Conservation (phyloP, 768 basidiomycete species). For the Podaxis carcinomalis region DNA sequence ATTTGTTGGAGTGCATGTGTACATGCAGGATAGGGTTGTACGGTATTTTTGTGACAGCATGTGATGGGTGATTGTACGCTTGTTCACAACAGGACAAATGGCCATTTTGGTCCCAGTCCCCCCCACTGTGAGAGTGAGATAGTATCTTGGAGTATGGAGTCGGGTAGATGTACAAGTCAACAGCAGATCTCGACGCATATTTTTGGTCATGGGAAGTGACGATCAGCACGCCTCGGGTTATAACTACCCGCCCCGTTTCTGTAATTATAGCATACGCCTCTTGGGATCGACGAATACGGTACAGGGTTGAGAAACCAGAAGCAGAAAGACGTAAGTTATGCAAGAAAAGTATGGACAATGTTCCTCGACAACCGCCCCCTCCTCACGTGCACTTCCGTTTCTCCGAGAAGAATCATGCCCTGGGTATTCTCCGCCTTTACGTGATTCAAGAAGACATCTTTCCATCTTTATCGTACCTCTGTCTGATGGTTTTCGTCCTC, state of each 20-base stretch:
- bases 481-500: not conserved
- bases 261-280: not conserved
- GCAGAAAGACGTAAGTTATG: not conserved
- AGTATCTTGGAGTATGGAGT: not conserved
- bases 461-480: not conserved
- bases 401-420: not conserved
- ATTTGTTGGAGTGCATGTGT: not conserved
- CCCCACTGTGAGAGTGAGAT: not conserved
- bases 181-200: not conserved
- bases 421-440: slow-evolving; percentile 1
- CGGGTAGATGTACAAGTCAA: not conserved
- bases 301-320: not conserved
- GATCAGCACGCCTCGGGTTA: not conserved
- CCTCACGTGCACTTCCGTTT: not conserved
- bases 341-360: not conserved
- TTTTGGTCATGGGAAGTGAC: not conserved
- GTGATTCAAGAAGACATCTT: not conserved
- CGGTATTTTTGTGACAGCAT: not conserved
- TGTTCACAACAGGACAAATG: not conserved
- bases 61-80: not conserved
- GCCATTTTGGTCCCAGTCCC: not conserved
- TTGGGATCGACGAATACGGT: not conserved
- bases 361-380: not conserved
- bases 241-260: not conserved
- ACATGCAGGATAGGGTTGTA: not conserved